Conservation (phyloP, 129 eudicot genomes). For the Deinandra increscens region DNA sequence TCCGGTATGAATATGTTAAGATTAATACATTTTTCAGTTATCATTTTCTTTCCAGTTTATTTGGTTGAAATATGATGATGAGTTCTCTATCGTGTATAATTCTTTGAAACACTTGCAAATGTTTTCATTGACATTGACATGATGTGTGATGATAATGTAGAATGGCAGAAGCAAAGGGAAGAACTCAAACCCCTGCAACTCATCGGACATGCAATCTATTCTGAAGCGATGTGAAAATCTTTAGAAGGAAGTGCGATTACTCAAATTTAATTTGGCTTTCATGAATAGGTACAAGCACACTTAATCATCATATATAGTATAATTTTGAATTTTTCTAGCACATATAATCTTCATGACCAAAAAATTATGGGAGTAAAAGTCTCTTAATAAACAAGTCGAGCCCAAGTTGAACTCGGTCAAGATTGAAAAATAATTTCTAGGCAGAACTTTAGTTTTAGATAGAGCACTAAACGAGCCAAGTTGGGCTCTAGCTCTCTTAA, state of each 20-base stretch:
- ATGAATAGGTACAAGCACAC: conserved; percentile 85
- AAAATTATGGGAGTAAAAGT: too few relatives aligned
- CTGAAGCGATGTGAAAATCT: conserved; percentile 82
- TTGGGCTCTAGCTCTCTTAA: too few relatives aligned
- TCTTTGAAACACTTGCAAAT: not conserved
- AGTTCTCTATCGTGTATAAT: not conserved
- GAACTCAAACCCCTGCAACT: conserved; percentile 62
- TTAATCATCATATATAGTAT: too few relatives aligned
- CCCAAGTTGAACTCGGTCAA: too few relatives aligned
- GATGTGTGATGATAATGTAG: conserved; percentile 32
- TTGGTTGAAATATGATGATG: not conserved
- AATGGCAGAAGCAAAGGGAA: conserved; percentile 94
- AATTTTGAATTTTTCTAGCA: too few relatives aligned
- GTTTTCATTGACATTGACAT: not conserved
- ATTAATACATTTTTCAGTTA: not conserved
- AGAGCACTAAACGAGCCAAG: too few relatives aligned
- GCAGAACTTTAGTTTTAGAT: too few relatives aligned
- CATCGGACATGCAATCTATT: conserved; percentile 78
- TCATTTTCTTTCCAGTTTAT: not conserved
- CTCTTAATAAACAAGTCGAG: too few relatives aligned
- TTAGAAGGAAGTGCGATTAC: conserved; percentile 87
- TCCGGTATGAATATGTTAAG: not conserved
- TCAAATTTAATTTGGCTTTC: conserved; percentile 75
- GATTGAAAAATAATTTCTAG: too few relatives aligned
- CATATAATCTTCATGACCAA: too few relatives aligned